These are phyloP conservation scores for Aspergillus latus DNA, from an alignment of 2,329 filamentous ascomycete genomes.

Conservation along the genomic window DNA sequence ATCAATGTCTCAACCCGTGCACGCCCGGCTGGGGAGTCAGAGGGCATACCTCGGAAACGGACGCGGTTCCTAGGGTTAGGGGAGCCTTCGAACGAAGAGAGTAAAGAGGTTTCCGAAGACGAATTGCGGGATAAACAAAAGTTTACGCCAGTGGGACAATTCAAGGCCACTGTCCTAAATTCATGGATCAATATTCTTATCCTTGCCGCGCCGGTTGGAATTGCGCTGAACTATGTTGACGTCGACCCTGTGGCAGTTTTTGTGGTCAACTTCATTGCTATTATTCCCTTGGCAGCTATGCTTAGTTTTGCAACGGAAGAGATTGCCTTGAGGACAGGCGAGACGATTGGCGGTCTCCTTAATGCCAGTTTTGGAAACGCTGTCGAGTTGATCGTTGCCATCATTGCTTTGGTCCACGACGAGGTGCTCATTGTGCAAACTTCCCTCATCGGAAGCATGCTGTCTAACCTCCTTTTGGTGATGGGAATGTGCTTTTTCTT, in stretches of 20 bases:
- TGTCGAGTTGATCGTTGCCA: constrained; percentile 83
- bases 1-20: constrained; percentile 31
- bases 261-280: constrained; percentile 89
- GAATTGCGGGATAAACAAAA: constrained; percentile 27
- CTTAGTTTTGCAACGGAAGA: constrained; percentile 89
- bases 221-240: constrained; percentile 67
- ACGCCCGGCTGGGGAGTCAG: constrained; percentile 13
- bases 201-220: constrained; percentile 74
- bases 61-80: constrained; percentile 25
- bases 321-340: constrained; percentile 70
- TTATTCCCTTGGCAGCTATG: constrained; percentile 84
- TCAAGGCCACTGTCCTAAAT: constrained; percentile 70
- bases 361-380: constrained; percentile 92
- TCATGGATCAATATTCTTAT: constrained; percentile 87
- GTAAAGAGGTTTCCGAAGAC: constrained; percentile 9
- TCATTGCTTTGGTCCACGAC: constrained; percentile 73
- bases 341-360: constrained; percentile 82
- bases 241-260: constrained; percentile 68
- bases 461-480: constrained; percentile 86
- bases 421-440: constrained; percentile 88
- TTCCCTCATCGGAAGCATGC: constrained; percentile 84
- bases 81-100: constrained; percentile 8
- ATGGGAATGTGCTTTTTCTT: constrained; percentile 93
- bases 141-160: constrained; percentile 41
- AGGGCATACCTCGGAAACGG: constrained; percentile 27